Percentiles rank a stretch among this genome's conserved stretches.
These are phyloP conservation scores for Castanea sativa DNA, from an alignment of 306 rosid species.

Conservation along the genomic window DNA sequence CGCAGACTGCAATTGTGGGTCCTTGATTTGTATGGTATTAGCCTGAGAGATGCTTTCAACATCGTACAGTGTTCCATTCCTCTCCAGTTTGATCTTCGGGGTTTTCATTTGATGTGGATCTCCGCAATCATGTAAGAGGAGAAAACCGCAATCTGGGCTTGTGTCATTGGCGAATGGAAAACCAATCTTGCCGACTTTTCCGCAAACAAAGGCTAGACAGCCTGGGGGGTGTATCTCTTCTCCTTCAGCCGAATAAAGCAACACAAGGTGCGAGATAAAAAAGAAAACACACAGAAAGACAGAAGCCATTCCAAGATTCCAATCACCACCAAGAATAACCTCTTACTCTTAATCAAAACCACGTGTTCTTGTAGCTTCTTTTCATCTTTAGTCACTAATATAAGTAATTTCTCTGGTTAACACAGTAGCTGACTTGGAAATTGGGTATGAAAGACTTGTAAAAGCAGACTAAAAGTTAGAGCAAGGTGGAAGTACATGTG, in stretches of 20 bases:
- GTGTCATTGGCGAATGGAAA: not conserved
- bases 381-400: not conserved
- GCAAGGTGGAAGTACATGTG: no score
- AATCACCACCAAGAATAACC: not conserved
- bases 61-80: not conserved
- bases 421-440: not conserved
- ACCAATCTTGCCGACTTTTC: not conserved
- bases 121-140: not conserved
- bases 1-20: not conserved
- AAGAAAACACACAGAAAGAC: not conserved
- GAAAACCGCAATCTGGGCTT: not conserved
- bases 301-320: not conserved
- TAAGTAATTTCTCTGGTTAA: no score
- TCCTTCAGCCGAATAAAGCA: not conserved
- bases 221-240: not conserved
- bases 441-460: not conserved
- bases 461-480: no score
- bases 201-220: not conserved
- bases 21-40: not conserved
- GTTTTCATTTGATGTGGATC: no score
- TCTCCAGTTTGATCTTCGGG: not conserved
- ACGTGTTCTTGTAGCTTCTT: no score
- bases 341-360: not conserved
- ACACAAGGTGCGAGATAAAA: not conserved
- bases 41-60: accelerated